These are phyloP conservation scores for Alopecurus myosuroides DNA, from an alignment of 176 grass and related monocot species.

Conservation along the genomic window DNA sequence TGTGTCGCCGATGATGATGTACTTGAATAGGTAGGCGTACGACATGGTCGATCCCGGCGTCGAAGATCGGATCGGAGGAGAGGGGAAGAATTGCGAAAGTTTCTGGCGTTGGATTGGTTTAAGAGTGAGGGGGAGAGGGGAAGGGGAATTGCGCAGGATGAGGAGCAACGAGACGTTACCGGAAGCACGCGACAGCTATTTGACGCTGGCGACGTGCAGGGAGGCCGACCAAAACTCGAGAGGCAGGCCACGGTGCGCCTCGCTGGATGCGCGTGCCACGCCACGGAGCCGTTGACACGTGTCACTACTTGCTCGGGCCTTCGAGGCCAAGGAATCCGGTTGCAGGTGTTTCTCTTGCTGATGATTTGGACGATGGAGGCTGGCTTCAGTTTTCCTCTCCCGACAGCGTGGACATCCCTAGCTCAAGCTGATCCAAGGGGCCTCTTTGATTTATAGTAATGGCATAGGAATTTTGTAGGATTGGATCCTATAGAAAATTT, in stretches of 20 bases:
- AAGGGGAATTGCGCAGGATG: not conserved
- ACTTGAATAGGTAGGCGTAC: constrained; percentile 99
- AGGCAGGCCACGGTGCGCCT: not conserved
- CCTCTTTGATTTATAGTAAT: too few relatives aligned
- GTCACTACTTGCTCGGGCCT: not conserved
- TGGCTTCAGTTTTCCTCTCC: not conserved
- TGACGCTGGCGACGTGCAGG: not conserved
- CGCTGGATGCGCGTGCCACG: not conserved
- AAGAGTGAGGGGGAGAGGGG: too few relatives aligned
- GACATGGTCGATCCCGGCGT: constrained; percentile 54
- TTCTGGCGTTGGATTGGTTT: not conserved
- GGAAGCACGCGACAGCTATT: constrained; percentile 23
- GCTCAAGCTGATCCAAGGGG: too few relatives aligned
- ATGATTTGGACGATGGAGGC: not conserved
- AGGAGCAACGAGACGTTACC: not conserved
- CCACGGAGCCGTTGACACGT: too few relatives aligned
- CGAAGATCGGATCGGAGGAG: not conserved
- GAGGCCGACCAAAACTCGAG: not conserved
- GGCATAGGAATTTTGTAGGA: too few relatives aligned
- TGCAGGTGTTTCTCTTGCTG: not conserved
- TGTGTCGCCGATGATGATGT: constrained; percentile 99
- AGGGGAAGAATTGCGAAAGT: not conserved
- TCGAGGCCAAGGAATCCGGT: not conserved
- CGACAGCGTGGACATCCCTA: too few relatives aligned
- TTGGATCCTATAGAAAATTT: too few relatives aligned